Conservation (phyloP, 352 stramenopile genomes). For the Blastocystis sp. region DNA sequence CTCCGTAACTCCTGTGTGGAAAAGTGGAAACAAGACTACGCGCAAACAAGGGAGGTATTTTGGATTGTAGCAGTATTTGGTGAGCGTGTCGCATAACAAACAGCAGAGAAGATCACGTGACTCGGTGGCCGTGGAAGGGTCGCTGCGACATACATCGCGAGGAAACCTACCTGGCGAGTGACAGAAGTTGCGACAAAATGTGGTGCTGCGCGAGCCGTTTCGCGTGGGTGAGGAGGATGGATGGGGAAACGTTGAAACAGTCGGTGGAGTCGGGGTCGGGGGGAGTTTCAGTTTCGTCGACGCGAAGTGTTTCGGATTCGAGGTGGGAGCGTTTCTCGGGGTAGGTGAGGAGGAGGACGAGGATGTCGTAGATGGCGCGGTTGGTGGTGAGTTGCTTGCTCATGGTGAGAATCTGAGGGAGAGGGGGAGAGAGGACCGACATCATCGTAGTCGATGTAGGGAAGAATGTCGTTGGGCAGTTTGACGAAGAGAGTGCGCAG, state of each 20-base stretch:
- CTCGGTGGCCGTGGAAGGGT: neutral
- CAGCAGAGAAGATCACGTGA: neutral
- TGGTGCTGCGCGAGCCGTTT: neutral
- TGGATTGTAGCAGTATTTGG: conserved; percentile 24
- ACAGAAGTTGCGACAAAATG: neutral
- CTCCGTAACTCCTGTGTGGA: neutral
- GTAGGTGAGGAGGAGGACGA: neutral
- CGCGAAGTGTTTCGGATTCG: neutral
- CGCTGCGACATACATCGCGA: too few relatives aligned
- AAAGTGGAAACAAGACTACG: neutral
- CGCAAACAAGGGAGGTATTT: neutral
- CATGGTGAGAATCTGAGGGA: neutral
- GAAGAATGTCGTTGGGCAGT: neutral
- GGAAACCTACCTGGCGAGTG: neutral
- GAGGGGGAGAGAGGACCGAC: neutral
- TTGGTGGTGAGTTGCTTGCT: neutral
- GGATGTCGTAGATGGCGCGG: neutral
- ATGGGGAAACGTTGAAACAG: neutral
- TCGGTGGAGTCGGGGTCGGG: neutral
- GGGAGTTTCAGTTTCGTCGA: neutral
- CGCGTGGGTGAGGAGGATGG: neutral
- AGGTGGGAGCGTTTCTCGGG: neutral
- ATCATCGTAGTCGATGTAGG: neutral
- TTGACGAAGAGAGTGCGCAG: neutral
- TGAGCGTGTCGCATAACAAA: neutral